phyloP scores from a whole-genome alignment of 257 asterid species.

The Anisodus tanguticus region DNA sequence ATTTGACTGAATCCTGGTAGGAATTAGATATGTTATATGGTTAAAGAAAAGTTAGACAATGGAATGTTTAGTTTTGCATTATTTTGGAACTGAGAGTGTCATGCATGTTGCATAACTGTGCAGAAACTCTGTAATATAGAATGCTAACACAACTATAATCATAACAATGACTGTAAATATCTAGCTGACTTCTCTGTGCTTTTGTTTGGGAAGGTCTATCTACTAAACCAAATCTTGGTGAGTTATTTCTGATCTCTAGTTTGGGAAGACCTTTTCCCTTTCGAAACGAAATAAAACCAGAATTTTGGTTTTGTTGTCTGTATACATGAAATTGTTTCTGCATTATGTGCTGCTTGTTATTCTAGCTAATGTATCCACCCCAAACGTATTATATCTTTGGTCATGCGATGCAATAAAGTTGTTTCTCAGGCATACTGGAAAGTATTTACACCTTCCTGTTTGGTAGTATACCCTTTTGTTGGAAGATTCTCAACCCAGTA shows the following conservation, averaged over 20 bases:
- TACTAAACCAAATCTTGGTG: background rate
- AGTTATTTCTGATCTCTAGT: background rate
- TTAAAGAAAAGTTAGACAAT: background rate
- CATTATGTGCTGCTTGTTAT: background rate
- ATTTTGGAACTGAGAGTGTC: conserved; percentile 24
- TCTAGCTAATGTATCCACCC: background rate
- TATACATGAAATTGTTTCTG: background rate
- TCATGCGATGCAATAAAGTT: conserved; percentile 8
- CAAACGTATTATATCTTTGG: background rate
- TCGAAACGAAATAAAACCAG: background rate
- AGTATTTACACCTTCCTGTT: conserved; percentile 20
- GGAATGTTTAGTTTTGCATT: background rate
- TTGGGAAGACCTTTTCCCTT: conserved; percentile 12
- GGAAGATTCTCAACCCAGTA: conserved; percentile 60
- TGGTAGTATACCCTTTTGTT: conserved; percentile 31
- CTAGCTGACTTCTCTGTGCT: conserved; percentile 18
- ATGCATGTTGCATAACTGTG: background rate
- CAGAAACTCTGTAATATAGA: background rate
- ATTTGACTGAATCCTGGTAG: background rate
- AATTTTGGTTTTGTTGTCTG: conserved; percentile 7
- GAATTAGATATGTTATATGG: background rate
- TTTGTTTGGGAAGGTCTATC: background rate
- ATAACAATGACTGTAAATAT: background rate
- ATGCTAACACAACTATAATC: background rate
- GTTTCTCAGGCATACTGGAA: background rate